Base-by-base conservation (phyloP, 1,284 basidiomycete species). In the Fistulinella cinereoalba region DNA sequence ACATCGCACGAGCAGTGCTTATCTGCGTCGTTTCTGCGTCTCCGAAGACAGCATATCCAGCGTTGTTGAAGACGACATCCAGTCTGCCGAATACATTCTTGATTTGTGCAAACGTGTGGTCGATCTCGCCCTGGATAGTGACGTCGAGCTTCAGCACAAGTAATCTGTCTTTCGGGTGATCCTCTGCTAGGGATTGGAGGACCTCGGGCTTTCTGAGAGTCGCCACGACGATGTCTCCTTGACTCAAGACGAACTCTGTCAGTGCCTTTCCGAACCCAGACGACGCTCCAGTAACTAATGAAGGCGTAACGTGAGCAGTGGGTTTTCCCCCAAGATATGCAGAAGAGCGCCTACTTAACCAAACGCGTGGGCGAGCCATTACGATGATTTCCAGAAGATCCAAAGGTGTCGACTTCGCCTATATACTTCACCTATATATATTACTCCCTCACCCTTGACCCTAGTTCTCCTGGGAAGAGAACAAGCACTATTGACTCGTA, bases 1-100 rank as follows among this genome's bases (percentile, higher is more conserved):
- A 61, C 39, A 59, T 4, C 10, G 25, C 45, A 1, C 46, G 47
- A 12, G 46, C 55, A 2, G 13, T 6, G 3, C 37, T 32, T 9
- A 41, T 23, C 4, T 29, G 45, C 9, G 15, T 41, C 31, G 27
- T 40, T 12, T 54, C 53, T 2, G 55, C 52, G 8, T 56, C 55
- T 6, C 51, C 51, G 0, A 54, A 10, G 22, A 56, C 7, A 1
- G 6, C 19, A 6, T 18, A 13, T 6, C 54, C 50, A 3, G 52
- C 54, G 6, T 54, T 54, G 18, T 56, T 54, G 37, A 54, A 56
- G 13, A 53, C 51, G 10, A 51, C 51, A 32, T 54, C 54, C 9
- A 54, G 51, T 28, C 42, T 39, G 9, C 42, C 45, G 12, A 54
- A 54, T 9, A 19, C 31, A 7, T 41, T 36, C 5, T 25, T 43